A percentile compares a stretch with the other conserved stretches of the same genome.
phyloP scores from a whole-genome alignment of 2,329 filamentous ascomycete species.

The Monosporascus sp. region DNA sequence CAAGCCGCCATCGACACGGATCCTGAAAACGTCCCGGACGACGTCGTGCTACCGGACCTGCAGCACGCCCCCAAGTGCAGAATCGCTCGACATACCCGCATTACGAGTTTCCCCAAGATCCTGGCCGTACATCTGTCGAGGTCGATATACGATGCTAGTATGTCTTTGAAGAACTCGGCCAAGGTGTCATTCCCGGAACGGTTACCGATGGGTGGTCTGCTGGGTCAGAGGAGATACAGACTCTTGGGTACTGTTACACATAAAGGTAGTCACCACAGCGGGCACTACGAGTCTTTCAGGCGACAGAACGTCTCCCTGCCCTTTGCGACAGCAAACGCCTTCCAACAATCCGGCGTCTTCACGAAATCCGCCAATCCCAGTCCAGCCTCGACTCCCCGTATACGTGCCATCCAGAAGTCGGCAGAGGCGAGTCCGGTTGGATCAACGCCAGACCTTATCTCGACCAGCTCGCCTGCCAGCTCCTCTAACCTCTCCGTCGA shows the following conservation, averaged over 20 bases:
- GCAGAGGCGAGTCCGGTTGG: constrained; percentile 36
- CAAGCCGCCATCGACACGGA: constrained; percentile 68
- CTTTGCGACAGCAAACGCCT: constrained; percentile 76
- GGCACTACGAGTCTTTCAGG: constrained; percentile 94
- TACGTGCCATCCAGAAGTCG: constrained; percentile 30
- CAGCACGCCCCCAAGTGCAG: constrained; percentile 71
- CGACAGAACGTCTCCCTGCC: constrained; percentile 75
- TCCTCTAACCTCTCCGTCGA: constrained; percentile 35
- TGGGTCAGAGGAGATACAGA: constrained; percentile 75
- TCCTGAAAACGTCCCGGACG: constrained; percentile 71
- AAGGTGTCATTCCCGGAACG: constrained; percentile 89
- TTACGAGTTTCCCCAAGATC: constrained; percentile 82
- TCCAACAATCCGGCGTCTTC: constrained; percentile 70
- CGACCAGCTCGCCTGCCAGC: constrained; percentile 30
- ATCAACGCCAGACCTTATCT: constrained; percentile 44
- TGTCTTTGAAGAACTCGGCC: constrained; percentile 87
- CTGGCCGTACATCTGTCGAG: constrained; percentile 88
- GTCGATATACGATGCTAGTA: constrained; percentile 78
- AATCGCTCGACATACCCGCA: constrained; percentile 83
- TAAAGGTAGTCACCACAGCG: constrained; percentile 91
- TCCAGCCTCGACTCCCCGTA: constrained; percentile 42
- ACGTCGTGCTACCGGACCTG: constrained; percentile 68
- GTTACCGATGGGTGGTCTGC: constrained; percentile 74
- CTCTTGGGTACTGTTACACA: constrained; percentile 86
- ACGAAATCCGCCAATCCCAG: constrained; percentile 54